A percentile compares a stretch with the other conserved stretches of the same genome.
These are phyloP conservation scores for Phytophthora uliginosa DNA, from an alignment of 352 stramenopile species.

Conservation along the genomic window DNA sequence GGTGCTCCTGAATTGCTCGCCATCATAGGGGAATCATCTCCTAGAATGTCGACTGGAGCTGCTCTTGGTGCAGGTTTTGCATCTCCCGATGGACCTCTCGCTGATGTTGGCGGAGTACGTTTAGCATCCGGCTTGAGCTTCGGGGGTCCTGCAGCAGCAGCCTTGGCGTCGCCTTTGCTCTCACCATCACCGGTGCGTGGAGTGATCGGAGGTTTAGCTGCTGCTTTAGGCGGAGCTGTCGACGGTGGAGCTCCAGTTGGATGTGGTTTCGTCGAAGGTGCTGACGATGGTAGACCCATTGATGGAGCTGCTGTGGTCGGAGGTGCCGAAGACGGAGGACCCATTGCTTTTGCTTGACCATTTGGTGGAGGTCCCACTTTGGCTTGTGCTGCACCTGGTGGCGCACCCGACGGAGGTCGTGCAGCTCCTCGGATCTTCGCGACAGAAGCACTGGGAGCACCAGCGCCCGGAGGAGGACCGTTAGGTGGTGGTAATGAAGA, in stretches of 20 bases:
- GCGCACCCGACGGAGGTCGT: constrained; percentile 53
- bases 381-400: constrained; percentile 38
- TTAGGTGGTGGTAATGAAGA: constrained; percentile 66
- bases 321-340: constrained; percentile 6
- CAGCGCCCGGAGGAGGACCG: constrained; percentile 62
- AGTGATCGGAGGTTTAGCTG: constrained; percentile 24
- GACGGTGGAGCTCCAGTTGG: constrained; percentile 5
- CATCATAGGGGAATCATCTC: constrained; percentile 31
- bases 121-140: constrained; percentile 44
- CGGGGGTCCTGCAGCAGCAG: constrained; percentile 11
- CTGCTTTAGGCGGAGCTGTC: constrained; percentile 28
- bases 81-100: constrained; percentile 27
- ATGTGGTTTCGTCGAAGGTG: constrained; percentile 1
- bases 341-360: constrained; percentile 14
- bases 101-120: constrained; percentile 28
- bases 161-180: constrained; percentile 25
- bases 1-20: constrained; percentile 1
- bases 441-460: constrained; percentile 68
- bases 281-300: constrained; percentile 26
- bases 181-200: constrained; percentile 26
- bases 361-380: constrained; percentile 15
- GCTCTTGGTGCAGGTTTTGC: constrained; percentile 39
- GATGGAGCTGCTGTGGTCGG: neutral
- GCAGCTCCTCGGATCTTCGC: constrained; percentile 79
- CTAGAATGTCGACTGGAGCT: constrained; percentile 56